These are phyloP conservation scores for Sonneratia caseolaris DNA, from an alignment of 345 rosid genomes.

Conservation along the genomic window DNA sequence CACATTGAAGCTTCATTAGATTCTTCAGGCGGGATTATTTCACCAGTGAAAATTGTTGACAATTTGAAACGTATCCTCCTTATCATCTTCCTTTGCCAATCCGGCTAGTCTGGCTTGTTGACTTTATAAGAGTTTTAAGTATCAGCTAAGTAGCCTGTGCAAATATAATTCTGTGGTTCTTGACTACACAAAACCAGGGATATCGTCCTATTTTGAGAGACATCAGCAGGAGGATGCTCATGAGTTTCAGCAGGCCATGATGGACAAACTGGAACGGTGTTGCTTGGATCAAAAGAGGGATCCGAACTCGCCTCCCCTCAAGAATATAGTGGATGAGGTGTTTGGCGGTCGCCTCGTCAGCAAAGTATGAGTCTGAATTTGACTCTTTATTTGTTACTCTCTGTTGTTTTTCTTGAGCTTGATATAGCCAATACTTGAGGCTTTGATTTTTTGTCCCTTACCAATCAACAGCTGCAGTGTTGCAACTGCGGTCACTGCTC, in stretches of 20 bases:
- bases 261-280: slow-evolving; percentile 60
- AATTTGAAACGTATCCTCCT: slow-evolving; percentile 62
- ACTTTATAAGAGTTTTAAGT: not conserved
- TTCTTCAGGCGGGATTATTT: slow-evolving; percentile 31
- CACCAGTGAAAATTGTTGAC: slow-evolving; percentile 38
- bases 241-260: slow-evolving; percentile 65
- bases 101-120: not conserved
- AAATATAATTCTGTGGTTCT: slow-evolving; percentile 15
- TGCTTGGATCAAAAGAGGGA: slow-evolving; percentile 28
- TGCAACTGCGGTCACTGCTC: slow-evolving; percentile 58
- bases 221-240: slow-evolving; percentile 86
- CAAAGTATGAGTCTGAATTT: slow-evolving; percentile 29
- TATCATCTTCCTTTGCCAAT: slow-evolving; percentile 1
- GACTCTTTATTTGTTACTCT: not conserved
- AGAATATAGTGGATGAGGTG: slow-evolving; percentile 42
- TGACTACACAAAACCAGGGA: slow-evolving; percentile 30
- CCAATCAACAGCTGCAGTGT: slow-evolving; percentile 42
- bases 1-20: slow-evolving; percentile 47
- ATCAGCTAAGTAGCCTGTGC: not conserved
- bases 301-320: slow-evolving; percentile 17
- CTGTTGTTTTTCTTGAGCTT: not conserved
- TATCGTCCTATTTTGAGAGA: slow-evolving; percentile 45
- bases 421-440: not conserved
- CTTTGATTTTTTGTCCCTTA: not conserved
- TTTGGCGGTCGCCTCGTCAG: slow-evolving; percentile 73